Evolutionary conservation across 345 rosid genomes (phyloP), one percentile per base, ranked within the genome.

Genomic region (Gossypium turneri): DNA sequence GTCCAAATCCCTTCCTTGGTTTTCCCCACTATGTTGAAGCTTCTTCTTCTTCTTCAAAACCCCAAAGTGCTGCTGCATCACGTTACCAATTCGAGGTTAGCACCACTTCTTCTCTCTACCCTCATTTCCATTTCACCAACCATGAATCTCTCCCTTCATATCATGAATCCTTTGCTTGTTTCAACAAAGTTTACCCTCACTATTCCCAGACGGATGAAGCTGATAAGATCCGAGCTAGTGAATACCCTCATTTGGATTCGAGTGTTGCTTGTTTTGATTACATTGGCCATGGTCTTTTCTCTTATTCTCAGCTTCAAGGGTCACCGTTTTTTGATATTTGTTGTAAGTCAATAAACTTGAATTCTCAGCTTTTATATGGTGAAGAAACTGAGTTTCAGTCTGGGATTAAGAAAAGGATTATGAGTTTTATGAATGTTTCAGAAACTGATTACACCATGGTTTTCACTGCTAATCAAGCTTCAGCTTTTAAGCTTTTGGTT

Each of bases 101-200:
- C 38, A 81, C 86, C 75, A 70, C 82, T 77, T 81, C 88, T 2
- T 85, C 86, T 67, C 81, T 88, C 17, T 68, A 70, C 58, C 85
- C 79, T 65, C 70, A 84, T 73, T 47, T 67, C 50, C 78, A 81
- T 7, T 95, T 91, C 87, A 95, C 96, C 4, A 87, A 91, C 79
- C 99, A 86, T 59, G 97, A 95, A 67, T 95, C 98, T 73, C 88
- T 95, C 15, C 97, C 96, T 73, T 76, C 89, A 2, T 80, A 88
- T 41, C 79, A 78, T 0, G 87, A 88, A 73, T 85, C 97, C 1
- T 82, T 84, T 78, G 77, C 85, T 69, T 78, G 76, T 50, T 88
- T 93, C 79, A 76, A 65, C 55, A 71, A 73, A 69, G 73, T 82
- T 22, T 93, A 84, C 61, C 97, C 96, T 3, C 86, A 73, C 24